Conservation (phyloP, 352 stramenopile genomes). For the Blastocystis sp. region DNA sequence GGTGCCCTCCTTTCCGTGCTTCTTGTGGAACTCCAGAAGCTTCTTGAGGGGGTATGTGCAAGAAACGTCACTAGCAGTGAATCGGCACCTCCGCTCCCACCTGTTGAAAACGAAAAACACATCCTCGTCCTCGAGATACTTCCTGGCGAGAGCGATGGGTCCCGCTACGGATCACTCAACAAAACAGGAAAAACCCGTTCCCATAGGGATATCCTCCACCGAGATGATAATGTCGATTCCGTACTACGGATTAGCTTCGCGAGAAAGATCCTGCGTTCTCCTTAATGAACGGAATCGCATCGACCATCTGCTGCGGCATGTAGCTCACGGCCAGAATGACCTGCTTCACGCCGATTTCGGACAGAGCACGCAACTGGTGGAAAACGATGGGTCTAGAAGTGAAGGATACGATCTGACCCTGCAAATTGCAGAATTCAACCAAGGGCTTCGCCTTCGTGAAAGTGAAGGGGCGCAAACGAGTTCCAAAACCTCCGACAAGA, state of each 20-base stretch:
- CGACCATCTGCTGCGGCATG: slow-evolving; percentile 83
- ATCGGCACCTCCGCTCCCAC: background rate
- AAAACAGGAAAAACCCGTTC: slow-evolving; percentile 34
- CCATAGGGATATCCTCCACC: slow-evolving; percentile 66
- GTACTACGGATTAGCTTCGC: slow-evolving; percentile 75
- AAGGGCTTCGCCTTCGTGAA: slow-evolving; percentile 84
- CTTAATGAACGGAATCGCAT: slow-evolving; percentile 80
- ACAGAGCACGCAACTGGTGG: slow-evolving; percentile 84
- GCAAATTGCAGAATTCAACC: slow-evolving; percentile 83
- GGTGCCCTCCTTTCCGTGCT: slow-evolving; percentile 80
- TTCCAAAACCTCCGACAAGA: slow-evolving; percentile 84
- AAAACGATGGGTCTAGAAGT: slow-evolving; percentile 79
- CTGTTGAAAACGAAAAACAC: slow-evolving; percentile 85
- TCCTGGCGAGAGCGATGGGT: slow-evolving; percentile 79
- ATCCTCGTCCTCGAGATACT: slow-evolving; percentile 79
- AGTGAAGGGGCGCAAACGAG: slow-evolving; percentile 82
- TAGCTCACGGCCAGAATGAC: slow-evolving; percentile 85
- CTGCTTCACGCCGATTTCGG: slow-evolving; percentile 82
- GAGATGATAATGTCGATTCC: slow-evolving; percentile 85
- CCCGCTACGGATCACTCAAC: slow-evolving; percentile 75
- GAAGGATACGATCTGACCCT: background rate
- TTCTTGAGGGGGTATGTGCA: slow-evolving; percentile 78
- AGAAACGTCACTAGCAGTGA: slow-evolving; percentile 78
- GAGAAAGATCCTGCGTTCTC: slow-evolving; percentile 75
- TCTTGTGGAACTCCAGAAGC: slow-evolving; percentile 78